Evolutionary conservation across 1,284 basidiomycete genomes (phyloP).

Genomic region (Spongispora temasekensis): DNA sequence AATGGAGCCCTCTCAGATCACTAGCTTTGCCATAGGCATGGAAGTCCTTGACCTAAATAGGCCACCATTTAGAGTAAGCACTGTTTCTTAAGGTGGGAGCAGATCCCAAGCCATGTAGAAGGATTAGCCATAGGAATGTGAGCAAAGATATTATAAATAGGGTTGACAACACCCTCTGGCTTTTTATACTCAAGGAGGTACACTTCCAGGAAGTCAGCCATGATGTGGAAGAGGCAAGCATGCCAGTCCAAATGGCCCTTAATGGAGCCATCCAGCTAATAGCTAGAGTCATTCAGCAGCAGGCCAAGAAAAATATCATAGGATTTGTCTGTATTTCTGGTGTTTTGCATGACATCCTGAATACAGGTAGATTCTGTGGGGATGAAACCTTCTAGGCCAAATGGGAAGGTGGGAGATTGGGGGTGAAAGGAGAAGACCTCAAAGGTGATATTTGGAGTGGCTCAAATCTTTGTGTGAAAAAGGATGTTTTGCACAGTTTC

Average conservation of each 20-base stretch:
- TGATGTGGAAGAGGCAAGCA: too few relatives aligned
- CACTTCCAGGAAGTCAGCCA: too few relatives aligned
- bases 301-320: too few relatives aligned
- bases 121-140: neutral
- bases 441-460: neutral
- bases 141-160: neutral
- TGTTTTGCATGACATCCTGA: neutral
- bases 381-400: neutral
- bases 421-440: neutral
- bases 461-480: neutral
- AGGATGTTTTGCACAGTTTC: neutral
- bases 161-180: too few relatives aligned
- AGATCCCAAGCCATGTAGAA: neutral
- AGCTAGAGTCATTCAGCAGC: too few relatives aligned
- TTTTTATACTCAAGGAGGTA: too few relatives aligned
- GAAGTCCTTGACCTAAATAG: neutral
- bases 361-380: neutral
- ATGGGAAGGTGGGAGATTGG: neutral
- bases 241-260: too few relatives aligned
- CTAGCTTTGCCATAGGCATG: neutral
- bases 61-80: too few relatives aligned
- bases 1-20: neutral
- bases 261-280: too few relatives aligned
- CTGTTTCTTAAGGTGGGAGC: neutral
- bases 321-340: too few relatives aligned